These are phyloP conservation scores for Neoboletus brunneissimus DNA, from an alignment of 768 basidiomycete genomes.

Conservation along the genomic window DNA sequence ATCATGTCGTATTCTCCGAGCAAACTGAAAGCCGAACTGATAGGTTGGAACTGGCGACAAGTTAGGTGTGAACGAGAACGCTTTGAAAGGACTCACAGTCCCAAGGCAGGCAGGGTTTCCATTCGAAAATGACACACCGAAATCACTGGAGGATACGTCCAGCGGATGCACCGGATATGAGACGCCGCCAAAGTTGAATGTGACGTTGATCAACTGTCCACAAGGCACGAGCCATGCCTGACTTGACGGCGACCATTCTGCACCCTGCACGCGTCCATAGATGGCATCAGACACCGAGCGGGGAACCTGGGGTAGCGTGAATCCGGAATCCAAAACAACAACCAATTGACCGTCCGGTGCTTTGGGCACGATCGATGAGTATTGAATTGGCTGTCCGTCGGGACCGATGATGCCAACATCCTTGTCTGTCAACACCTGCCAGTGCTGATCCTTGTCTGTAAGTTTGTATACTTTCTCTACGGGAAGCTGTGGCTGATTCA, in stretches of 20 bases:
- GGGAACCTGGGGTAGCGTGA: slow-evolving; percentile 68
- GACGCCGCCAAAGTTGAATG: slow-evolving; percentile 67
- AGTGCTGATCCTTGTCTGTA: slow-evolving; percentile 70
- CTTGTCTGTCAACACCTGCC: slow-evolving; percentile 71
- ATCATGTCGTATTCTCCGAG: slow-evolving; percentile 81
- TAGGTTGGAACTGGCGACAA: slow-evolving; percentile 67
- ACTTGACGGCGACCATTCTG: slow-evolving; percentile 53
- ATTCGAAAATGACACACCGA: slow-evolving; percentile 37
- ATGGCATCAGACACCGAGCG: slow-evolving; percentile 75
- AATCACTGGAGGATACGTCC: slow-evolving; percentile 61
- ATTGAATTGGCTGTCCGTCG: slow-evolving; percentile 59
- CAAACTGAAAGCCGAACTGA: slow-evolving; percentile 74
- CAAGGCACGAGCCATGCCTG: slow-evolving; percentile 76
- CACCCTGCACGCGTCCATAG: slow-evolving; percentile 74
- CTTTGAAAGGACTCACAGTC: slow-evolving; percentile 44
- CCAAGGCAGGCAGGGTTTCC: slow-evolving; percentile 66
- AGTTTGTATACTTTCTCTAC: slow-evolving; percentile 63
- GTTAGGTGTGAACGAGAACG: slow-evolving; percentile 4
- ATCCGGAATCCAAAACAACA: slow-evolving; percentile 75
- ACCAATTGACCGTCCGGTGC: slow-evolving; percentile 64
- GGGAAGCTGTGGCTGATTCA: slow-evolving; percentile 58
- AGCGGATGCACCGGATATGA: slow-evolving; percentile 74
- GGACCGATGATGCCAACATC: slow-evolving; percentile 70
- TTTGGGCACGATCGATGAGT: slow-evolving; percentile 65
- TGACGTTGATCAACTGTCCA: slow-evolving; percentile 65